Conservation (phyloP, 192 early-diverging fungal species). For the Gryganskiella cystojenkinii region DNA sequence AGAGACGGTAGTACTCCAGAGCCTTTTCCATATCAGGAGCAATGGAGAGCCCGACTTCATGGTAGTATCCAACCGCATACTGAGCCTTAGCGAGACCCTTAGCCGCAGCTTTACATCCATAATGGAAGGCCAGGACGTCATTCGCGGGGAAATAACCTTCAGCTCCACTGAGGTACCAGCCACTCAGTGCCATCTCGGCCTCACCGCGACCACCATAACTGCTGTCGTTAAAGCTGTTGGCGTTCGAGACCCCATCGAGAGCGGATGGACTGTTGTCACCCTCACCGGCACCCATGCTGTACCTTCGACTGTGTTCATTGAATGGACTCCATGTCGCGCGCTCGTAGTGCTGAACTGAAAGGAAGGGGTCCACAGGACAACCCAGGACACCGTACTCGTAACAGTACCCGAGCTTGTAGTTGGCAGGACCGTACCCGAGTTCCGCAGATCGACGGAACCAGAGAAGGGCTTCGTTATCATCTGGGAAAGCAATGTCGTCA, state of each 20-base stretch:
- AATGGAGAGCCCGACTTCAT: constrained; percentile 81
- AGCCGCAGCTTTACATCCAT: constrained; percentile 85
- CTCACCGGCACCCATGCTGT: too few species aligned
- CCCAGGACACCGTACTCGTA: constrained; percentile 84
- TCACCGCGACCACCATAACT: constrained; percentile 49
- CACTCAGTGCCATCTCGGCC: constrained; percentile 89
- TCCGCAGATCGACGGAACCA: constrained; percentile 79
- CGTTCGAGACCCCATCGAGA: too few species aligned
- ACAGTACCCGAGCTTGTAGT: constrained; percentile 82
- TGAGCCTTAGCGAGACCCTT: constrained; percentile 83
- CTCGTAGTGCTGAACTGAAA: constrained; percentile 82
- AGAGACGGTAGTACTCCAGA: constrained; percentile 65
- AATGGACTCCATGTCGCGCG: constrained; percentile 56
- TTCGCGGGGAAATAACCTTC: constrained; percentile 70
- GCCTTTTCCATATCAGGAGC: constrained; percentile 63
- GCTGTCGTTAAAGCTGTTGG: too few species aligned
- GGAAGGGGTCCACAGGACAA: constrained; percentile 69
- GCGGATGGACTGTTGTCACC: too few species aligned
- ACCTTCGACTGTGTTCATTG: constrained; percentile 74
- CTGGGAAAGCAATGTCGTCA: constrained; percentile 72
- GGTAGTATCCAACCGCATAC: constrained; percentile 92
- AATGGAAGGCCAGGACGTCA: constrained; percentile 82
- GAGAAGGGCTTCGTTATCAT: constrained; percentile 78
- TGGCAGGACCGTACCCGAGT: constrained; percentile 76
- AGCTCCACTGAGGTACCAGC: constrained; percentile 86